Evolutionary conservation across 1,139 yeast genomes (phyloP).

Genomic region (Yarrowia galli): DNA sequence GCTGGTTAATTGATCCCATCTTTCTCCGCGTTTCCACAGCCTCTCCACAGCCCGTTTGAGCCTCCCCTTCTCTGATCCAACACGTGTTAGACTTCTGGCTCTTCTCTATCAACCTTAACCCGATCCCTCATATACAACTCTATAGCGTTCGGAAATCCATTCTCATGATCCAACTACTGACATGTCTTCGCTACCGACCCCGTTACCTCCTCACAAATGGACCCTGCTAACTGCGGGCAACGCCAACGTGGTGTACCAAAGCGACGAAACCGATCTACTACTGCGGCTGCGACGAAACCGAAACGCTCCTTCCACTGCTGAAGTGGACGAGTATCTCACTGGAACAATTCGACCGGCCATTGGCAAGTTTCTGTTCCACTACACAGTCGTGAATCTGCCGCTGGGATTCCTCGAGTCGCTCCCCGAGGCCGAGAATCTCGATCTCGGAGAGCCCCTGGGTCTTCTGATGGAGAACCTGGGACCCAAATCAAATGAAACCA

Average conservation of each 20-base stretch:
- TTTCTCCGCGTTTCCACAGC: neutral
- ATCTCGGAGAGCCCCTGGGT: slow-evolving; percentile 24
- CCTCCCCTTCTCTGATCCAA: neutral
- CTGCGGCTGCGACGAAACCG: slow-evolving; percentile 17
- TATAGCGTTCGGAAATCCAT: slow-evolving; percentile 11
- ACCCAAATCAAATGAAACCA: slow-evolving; percentile 3
- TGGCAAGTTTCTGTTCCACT: slow-evolving; percentile 13
- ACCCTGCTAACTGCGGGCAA: slow-evolving; percentile 24
- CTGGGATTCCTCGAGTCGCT: slow-evolving; percentile 26
- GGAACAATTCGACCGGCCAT: slow-evolving; percentile 10
- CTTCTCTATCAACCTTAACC: slow-evolving; percentile 23
- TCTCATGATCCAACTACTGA: slow-evolving; percentile 1
- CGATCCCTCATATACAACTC: slow-evolving; percentile 12
- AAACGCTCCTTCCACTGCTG: slow-evolving; percentile 34
- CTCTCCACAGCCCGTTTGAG: no score
- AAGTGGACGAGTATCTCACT: slow-evolving; percentile 17
- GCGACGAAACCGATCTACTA: slow-evolving; percentile 10
- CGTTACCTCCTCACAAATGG: slow-evolving; percentile 27
- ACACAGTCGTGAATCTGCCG: slow-evolving; percentile 21
- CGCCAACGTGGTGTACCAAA: slow-evolving; percentile 27
- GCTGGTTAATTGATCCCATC: neutral
- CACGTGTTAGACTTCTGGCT: slow-evolving; percentile 20
- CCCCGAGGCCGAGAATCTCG: slow-evolving; percentile 24
- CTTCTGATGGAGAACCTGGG: slow-evolving; percentile 38
- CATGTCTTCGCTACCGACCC: slow-evolving; percentile 12